phyloP scores from a whole-genome alignment of 1,139 yeast species.

The Meyerozyma guilliermondii region DNA sequence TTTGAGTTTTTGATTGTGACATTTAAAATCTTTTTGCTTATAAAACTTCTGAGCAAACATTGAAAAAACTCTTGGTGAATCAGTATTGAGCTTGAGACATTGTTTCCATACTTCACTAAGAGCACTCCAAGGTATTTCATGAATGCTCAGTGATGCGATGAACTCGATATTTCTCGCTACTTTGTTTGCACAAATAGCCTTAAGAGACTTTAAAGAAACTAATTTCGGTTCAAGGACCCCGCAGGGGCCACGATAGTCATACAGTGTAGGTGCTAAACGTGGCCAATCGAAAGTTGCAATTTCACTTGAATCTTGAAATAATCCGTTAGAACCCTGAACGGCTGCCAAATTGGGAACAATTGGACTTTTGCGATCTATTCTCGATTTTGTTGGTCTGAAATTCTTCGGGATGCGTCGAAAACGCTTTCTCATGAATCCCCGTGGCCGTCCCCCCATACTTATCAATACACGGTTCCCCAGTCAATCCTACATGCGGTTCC shows the following conservation, averaged over 20 bases:
- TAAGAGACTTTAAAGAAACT: constrained; percentile 3
- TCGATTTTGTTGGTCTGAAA: neutral
- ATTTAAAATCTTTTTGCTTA: constrained; percentile 14
- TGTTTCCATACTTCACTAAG: constrained; percentile 31
- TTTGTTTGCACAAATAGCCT: constrained; percentile 22
- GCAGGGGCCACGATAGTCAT: neutral
- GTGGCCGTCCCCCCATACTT: neutral
- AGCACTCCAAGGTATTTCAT: constrained; percentile 23
- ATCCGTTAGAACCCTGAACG: neutral
- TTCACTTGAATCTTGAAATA: constrained; percentile 4
- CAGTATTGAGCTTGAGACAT: constrained; percentile 22
- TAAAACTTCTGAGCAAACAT: constrained; percentile 24
- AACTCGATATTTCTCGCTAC: constrained; percentile 24
- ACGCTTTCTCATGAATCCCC: neutral
- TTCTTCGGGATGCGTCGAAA: neutral
- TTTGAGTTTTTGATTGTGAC: constrained; percentile 15
- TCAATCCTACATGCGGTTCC: no score
- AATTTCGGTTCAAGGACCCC: neutral
- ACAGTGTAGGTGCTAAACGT: neutral
- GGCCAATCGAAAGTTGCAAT: constrained; percentile 8
- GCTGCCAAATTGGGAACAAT: constrained; percentile 7
- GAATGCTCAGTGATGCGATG: constrained; percentile 18
- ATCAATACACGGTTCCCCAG: neutral
- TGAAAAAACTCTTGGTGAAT: constrained; percentile 25
- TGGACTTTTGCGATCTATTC: neutral